Base-by-base conservation (phyloP, 768 basidiomycete species). In the Russula sp. region DNA sequence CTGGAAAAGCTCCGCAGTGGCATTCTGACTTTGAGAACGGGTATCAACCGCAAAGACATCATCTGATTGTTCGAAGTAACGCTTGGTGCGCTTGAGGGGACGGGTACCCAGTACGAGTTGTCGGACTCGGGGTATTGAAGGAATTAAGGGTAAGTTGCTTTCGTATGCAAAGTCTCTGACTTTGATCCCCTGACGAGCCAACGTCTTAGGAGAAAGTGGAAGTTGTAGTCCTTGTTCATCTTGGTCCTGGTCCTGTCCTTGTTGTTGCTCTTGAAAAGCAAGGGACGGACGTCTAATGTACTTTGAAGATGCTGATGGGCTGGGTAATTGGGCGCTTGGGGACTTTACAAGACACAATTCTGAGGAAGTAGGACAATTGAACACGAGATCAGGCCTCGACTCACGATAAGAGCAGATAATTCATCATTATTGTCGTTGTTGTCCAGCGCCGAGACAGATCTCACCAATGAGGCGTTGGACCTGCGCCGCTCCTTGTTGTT, bases 91-190 rank as follows among this genome's bases (percentile, higher is more conserved):
- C 60, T 78, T 79, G 50, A 75, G 69, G 16, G 70, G 55, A 53
- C 72, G 68, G 61, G 73, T 62, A 55, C 73, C 67, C 60, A 81
- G 81, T 65, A 80, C 82, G 20, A 79, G 72, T 69, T 82, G 84
- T 22, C 78, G 77, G 13, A 73, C 69, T 20, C 76, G 76, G 18
- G 75, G 78, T 29, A 82, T 79, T 2, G 84, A 76, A 35, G 74
- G 75, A 43, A 89, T 78, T 9, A 84, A 83, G 2, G 86, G 85
- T 49, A 88, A 73, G 32, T 74, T 83, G 73, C 78, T 84, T 71
- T 87, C 85, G 73, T 83, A 86, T 16, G 82, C 85, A 76, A 85
- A 88, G 73, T 89, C 80, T 68, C 78, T 75, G 55, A 81, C 76
- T 73, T 72, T 75, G 72, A 80, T 72, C 46, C 76, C 76, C 29